These are phyloP conservation scores for Cladochytrium replicatum DNA, from an alignment of 192 early-diverging fungal genomes.

Conservation along the genomic window DNA sequence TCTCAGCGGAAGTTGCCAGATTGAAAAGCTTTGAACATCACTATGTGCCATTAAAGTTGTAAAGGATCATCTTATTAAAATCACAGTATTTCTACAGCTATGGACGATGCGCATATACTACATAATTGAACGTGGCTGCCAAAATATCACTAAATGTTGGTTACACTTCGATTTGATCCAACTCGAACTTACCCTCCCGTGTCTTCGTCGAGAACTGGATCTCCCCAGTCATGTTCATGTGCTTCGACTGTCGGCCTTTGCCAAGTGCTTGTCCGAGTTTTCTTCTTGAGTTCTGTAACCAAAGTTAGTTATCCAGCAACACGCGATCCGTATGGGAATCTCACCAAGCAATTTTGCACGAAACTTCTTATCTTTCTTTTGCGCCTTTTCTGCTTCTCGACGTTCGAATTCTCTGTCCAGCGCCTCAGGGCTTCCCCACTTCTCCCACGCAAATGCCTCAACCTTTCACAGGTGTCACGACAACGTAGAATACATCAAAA, in stretches of 20 bases:
- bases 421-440: conserved; percentile 79
- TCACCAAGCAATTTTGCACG: conserved; percentile 61
- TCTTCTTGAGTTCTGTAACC: conserved; percentile 56
- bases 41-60: no score
- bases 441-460: conserved; percentile 86
- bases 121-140: no score
- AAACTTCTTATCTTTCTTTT: conserved; percentile 76
- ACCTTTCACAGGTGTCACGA: conserved; percentile 39
- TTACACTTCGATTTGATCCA: no score
- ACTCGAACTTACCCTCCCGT: no score
- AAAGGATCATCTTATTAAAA: no score
- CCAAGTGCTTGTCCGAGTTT: conserved; percentile 68
- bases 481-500: no score
- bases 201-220: conserved; percentile 33
- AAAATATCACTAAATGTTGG: no score
- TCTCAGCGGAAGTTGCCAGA: no score
- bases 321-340: background rate
- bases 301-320: background rate
- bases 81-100: no score
- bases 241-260: conserved; percentile 48
- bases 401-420: conserved; percentile 83
- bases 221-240: conserved; percentile 70
- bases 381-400: conserved; percentile 64
- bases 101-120: no score
- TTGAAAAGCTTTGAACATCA: no score